phyloP scores from a whole-genome alignment of 441 rosid species.

The Francoa sonchifolia region DNA sequence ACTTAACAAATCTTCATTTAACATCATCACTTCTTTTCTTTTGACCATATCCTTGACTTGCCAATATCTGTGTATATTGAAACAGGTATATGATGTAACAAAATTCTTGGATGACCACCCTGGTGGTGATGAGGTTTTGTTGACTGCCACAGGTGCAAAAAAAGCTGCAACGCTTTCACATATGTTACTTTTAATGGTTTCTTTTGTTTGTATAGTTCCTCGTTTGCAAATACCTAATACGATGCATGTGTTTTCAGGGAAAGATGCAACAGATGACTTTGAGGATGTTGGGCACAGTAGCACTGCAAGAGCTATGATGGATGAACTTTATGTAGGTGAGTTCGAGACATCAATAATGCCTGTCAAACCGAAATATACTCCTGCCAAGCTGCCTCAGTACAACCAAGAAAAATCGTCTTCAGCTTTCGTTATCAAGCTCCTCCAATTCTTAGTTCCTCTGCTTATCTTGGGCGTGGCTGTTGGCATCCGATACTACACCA shows the following conservation, averaged over 20 bases:
- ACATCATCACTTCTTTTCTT: too few species aligned
- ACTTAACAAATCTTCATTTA: too few species aligned
- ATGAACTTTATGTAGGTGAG: constrained; percentile 37
- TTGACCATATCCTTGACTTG: too few species aligned
- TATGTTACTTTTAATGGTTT: neutral
- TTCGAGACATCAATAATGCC: constrained; percentile 36
- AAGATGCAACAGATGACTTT: constrained; percentile 60
- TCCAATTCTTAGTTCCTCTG: constrained; percentile 52
- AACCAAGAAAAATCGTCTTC: constrained; percentile 50
- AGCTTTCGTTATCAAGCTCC: constrained; percentile 50
- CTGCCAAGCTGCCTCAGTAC: constrained; percentile 51
- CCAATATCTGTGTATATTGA: constrained; percentile 2
- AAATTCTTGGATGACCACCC: constrained; percentile 56
- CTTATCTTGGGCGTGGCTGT: constrained; percentile 49
- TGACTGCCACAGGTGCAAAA: constrained; percentile 42
- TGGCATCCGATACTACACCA: constrained; percentile 38
- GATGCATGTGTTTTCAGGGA: constrained; percentile 20
- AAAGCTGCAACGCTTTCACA: neutral
- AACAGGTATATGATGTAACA: constrained; percentile 49
- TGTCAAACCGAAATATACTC: constrained; percentile 24
- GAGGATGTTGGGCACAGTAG: constrained; percentile 54
- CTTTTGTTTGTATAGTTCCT: neutral
- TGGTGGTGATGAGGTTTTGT: constrained; percentile 50
- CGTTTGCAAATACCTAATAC: neutral
- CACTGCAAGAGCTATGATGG: constrained; percentile 45